Base-by-base conservation (phyloP, 129 eudicot species). In the Calendula officinalis region DNA sequence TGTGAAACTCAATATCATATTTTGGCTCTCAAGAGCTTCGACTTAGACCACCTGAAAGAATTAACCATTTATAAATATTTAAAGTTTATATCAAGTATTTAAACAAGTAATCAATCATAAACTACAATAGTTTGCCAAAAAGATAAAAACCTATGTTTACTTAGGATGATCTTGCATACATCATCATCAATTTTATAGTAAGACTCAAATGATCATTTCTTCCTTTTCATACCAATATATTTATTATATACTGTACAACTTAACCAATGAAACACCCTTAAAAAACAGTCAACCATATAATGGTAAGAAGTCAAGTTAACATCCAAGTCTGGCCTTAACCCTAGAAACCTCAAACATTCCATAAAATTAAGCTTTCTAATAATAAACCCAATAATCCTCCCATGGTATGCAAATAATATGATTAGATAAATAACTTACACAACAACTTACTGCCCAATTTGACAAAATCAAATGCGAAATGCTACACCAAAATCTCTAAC, bases 271-370 rank as follows among this genome's bases (percentile, higher is more conserved):
- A 41, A n/a, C 53, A 56, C 38, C 45, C 14, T 43, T 56, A 33
- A 8, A 57, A 13, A 56, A 36, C 11, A 8, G 27, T 69, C 74
- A 37, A 69, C 10, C 58, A 57, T 34, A 57, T 16, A 45, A 7
- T 5, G 27, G 16, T 17, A 44, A 43, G 5, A 30, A 12, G 39
- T 61, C 66, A 60, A 60, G 9, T 5, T 9, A 61, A 42, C 36
- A 9, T 61, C 66, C 51, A 42, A 27, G 12, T 56, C 45, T 44
- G 43, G 14, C 74, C 45, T 69, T 37, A 69, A 57, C 66, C 66
- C 49, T 45, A 58, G 16, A 38, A 58, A 17, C 3, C 64, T 30
- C 30, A 67, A 59, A 16, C 39, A 57, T 5, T 49, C 47, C 43
- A 35, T 4, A 58, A 43, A 1, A 50, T 60, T 41, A 41, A 60